A percentile compares a stretch with the other conserved stretches of the same genome.
Evolutionary conservation across 2,329 filamentous ascomycete species (phyloP).

Genomic region (Dothideomycetes sp.): DNA sequence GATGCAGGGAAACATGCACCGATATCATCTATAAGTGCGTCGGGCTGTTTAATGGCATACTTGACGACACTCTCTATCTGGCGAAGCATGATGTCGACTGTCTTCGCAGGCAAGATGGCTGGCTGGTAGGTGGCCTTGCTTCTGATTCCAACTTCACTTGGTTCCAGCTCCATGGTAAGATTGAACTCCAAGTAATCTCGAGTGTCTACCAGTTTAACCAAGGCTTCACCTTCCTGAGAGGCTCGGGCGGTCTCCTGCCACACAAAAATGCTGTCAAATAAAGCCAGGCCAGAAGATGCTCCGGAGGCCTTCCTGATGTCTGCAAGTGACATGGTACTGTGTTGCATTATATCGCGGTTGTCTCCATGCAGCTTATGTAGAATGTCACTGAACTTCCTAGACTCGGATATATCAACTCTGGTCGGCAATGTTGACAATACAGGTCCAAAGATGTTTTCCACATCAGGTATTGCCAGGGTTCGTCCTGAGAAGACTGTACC

Average conservation of each 20-base stretch:
- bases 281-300: conserved; percentile 39
- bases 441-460: conserved; percentile 69
- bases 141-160: conserved; percentile 35
- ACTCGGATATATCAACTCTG: conserved; percentile 47
- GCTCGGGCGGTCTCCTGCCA: conserved; percentile 61
- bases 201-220: conserved; percentile 46
- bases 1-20: conserved; percentile 13
- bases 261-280: conserved; percentile 73
- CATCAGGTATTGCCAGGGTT: conserved; percentile 55
- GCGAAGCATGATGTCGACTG: conserved; percentile 45
- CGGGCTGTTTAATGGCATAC: conserved; percentile 28
- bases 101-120: conserved; percentile 40
- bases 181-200: conserved; percentile 66
- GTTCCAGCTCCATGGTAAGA: conserved; percentile 66
- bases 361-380: conserved; percentile 51
- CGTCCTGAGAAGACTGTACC: conserved; percentile 77
- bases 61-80: conserved; percentile 50
- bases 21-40: conserved; percentile 24
- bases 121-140: conserved; percentile 45
- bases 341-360: conserved; percentile 54
- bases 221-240: conserved; percentile 18
- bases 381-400: conserved; percentile 47
- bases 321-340: conserved; percentile 52
- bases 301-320: conserved; percentile 56
- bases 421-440: conserved; percentile 68